Base-by-base conservation (phyloP, 2,329 filamentous ascomycete species). In the Colletotrichum shisoi region DNA sequence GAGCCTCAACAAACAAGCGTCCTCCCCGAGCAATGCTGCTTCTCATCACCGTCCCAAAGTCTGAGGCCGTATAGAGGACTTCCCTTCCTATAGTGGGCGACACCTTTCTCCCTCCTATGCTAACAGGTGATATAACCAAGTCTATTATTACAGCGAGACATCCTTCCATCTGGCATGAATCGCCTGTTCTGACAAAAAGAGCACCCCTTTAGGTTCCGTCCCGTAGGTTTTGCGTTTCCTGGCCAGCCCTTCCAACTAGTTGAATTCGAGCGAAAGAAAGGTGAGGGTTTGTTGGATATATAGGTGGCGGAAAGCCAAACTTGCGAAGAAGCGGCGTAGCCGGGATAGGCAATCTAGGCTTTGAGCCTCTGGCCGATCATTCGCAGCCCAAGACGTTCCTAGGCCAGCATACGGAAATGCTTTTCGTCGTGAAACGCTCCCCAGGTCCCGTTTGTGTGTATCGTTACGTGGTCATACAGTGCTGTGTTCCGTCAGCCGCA, bases 81-180 rank as follows among this genome's bases (percentile, higher is more conserved):
- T 39, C 52, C 42, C 57, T 62, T 58, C 52, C 61, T 48, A 53
- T 34, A 53, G 53, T 34, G 46, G 66, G 52, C 34, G n/a, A 48
- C 46, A 34, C 37, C 51, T 54, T 42, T 54, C 24, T 53, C 45
- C 46, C 63, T 46, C 57, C 45, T 62, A 68, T 67, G 66, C 51
- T 68, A 67, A 57, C 59, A 69, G 69, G 68, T 64, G 69, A 71
- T 71, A 69, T 72, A 75, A 67, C 72, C 74, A 75, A 75, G 70
- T 72, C 68, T 73, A 72, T 69, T 71, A 73, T 74, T 72, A 74
- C 71, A 74, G 67, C 68, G 71, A 74, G 72, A 66, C 71, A 70
- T 68, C 61, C 69, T 49, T 68, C 66, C 54, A 70, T 67, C 49
- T 53, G 57, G 57, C 57, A 62, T 67, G 66, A 31, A 52, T 67